Evolutionary conservation across 305 asterid species (phyloP).

Genomic region (Ilex paraguariensis): DNA sequence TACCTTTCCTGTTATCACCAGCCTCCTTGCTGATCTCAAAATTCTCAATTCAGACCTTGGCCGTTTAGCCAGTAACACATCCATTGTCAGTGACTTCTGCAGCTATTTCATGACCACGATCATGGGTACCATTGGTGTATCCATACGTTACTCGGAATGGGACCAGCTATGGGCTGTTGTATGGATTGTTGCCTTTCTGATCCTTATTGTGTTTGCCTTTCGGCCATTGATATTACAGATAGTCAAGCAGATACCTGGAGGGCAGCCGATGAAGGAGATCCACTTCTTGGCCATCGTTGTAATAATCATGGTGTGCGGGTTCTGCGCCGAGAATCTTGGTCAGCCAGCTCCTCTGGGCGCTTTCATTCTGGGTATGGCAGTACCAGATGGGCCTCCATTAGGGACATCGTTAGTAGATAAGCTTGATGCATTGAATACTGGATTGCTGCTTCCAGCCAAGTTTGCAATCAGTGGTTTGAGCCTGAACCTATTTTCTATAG

Average conservation of each 20-base stretch:
- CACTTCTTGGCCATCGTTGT: constrained; percentile 35
- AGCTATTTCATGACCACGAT: constrained; percentile 17
- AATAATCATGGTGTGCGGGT: constrained; percentile 32
- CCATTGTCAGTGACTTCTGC: constrained; percentile 41
- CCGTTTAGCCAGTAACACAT: constrained; percentile 42
- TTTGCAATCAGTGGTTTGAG: constrained; percentile 42
- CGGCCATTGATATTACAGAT: constrained; percentile 27
- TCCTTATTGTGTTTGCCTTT: constrained; percentile 19
- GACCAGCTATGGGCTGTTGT: constrained; percentile 3
- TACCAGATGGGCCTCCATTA: constrained; percentile 53
- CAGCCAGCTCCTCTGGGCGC: constrained; percentile 47
- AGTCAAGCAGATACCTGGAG: constrained; percentile 33
- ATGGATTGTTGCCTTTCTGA: constrained; percentile 2
- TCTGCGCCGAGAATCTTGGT: constrained; percentile 41
- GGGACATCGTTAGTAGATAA: constrained; percentile 35
- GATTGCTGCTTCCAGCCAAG: constrained; percentile 56
- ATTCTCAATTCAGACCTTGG: constrained; percentile 67
- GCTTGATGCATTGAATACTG: constrained; percentile 32
- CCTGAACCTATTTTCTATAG: constrained; percentile 24
- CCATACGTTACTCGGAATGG: constrained; percentile 5
- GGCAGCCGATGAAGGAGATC: constrained; percentile 36
- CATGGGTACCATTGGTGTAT: constrained; percentile 9
- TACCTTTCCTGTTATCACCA: constrained; percentile 56
- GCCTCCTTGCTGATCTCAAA: constrained; percentile 49
- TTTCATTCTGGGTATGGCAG: constrained; percentile 42